Evolutionary conservation across 108 stramenopile species (phyloP), one percentile per base, ranked within the genome.

Genomic region (Nitzschia sp.): DNA sequence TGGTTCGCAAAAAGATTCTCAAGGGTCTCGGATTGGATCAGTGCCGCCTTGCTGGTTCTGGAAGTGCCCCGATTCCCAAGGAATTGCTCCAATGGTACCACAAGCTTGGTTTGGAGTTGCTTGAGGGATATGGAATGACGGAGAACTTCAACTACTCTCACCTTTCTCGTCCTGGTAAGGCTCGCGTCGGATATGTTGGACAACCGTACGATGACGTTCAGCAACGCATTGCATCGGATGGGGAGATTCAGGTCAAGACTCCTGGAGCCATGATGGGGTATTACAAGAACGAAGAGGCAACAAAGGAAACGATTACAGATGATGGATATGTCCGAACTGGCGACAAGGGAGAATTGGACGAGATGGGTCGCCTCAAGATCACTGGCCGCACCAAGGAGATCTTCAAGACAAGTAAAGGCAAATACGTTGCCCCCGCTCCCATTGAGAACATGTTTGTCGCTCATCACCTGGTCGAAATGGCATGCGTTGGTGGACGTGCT

Each of bases 291-390:
- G 72, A 79, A 9, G 92, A 93, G 58, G 92, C 92, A 23, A 90
- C 88, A 66, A 85, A 84, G 46, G 89, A 93, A 59, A 71, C 92
- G 24, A 76, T 93, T 25, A 90, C 89, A 0, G 88, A 79, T n/a
- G 89, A 90, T 64, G 90, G 90, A 63, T 95, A 81, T 79, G 82
- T 95, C 6, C 79, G 89, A 53, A 95, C 92, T n/a, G 94, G 94
- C 48, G 94, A 95, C 59, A 84, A 86, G 65, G 94, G 94, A 66
- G 72, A 68, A 42, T 35, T 95, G n/a, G 94, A 95, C 70, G 71
- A 74, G 9, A 55, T 73, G 34, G 90, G 90, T 3, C 88, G 88
- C 58, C 85, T 95, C 72, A 90, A 91, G 73, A 92, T 95, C 54
- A 89, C 89, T 26, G 94, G 92, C 26, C 89, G 94, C 36, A 88